Conservation (phyloP, 2,329 filamentous ascomycete genomes). For the Epichloe brachyelytri region DNA sequence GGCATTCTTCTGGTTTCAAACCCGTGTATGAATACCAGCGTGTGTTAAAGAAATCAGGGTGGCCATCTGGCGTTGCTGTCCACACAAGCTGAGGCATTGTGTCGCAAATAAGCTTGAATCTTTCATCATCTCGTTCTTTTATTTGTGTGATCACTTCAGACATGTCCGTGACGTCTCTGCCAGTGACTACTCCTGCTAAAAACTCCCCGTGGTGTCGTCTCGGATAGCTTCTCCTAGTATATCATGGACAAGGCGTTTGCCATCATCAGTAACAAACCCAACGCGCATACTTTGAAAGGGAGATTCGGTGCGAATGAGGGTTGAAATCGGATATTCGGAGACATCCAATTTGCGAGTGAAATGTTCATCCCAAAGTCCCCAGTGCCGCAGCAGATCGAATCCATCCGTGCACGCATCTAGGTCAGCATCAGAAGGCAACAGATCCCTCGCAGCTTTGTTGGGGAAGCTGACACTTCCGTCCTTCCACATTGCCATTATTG, state of each 20-base stretch:
- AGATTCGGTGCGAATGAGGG: conserved; percentile 47
- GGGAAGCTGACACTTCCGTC: conserved; percentile 63
- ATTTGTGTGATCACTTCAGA: conserved; percentile 57
- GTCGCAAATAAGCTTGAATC: conserved; percentile 66
- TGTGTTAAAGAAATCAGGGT: conserved; percentile 60
- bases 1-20: conserved; percentile 45
- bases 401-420: conserved; percentile 30
- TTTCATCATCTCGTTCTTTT: conserved; percentile 55
- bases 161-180: conserved; percentile 60
- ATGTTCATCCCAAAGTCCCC: conserved; percentile 51
- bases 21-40: conserved; percentile 76
- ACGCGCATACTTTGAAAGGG: conserved; percentile 47
- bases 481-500: conserved; percentile 70
- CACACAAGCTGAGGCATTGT: conserved; percentile 61
- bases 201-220: conserved; percentile 59
- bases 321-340: conserved; percentile 53
- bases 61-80: conserved; percentile 55
- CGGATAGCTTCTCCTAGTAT: conserved; percentile 53
- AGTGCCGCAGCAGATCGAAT: conserved; percentile 45
- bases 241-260: conserved; percentile 47
- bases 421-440: conserved; percentile 33
- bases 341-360: conserved; percentile 45
- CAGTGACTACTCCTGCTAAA: conserved; percentile 57
- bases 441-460: conserved; percentile 48
- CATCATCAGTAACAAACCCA: conserved; percentile 45